A percentile compares a stretch with the other conserved stretches of the same genome.
These are phyloP conservation scores for Melampsora larici-populina DNA, from an alignment of 1,284 basidiomycete genomes.

Conservation along the genomic window DNA sequence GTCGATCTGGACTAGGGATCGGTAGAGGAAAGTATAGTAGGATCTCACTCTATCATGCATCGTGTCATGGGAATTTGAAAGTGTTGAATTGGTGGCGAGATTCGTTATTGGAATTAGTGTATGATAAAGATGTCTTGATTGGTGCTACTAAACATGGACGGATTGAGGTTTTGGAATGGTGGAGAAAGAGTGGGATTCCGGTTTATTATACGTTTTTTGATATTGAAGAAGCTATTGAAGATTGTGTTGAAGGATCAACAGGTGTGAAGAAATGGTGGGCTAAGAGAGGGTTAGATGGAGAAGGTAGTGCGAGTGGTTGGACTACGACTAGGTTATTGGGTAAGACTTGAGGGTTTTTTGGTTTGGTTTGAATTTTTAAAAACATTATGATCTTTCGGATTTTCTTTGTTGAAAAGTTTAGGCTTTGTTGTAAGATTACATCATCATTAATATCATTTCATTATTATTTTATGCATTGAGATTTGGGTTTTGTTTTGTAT, in stretches of 20 bases:
- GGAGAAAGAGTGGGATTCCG: conserved; percentile 69
- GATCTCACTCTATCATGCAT: conserved; percentile 69
- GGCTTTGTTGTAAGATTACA: no score
- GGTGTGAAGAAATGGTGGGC: conserved; percentile 49
- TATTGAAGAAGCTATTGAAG: conserved; percentile 73
- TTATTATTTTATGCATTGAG: no score
- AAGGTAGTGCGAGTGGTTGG: conserved; percentile 37
- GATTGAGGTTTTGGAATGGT: conserved; percentile 77
- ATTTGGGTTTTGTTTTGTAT: no score
- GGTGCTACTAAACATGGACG: conserved; percentile 74
- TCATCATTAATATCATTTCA: no score
- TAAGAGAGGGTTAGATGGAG: conserved; percentile 19
- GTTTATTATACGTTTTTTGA: conserved; percentile 79
- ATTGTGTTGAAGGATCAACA: conserved; percentile 68
- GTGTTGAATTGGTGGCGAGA: conserved; percentile 77
- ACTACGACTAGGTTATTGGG: conserved; percentile 19
- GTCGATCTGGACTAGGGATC: conserved; percentile 63
- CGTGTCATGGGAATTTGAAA: conserved; percentile 71
- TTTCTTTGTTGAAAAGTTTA: no score
- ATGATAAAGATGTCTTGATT: conserved; percentile 70
- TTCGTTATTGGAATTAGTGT: conserved; percentile 69
- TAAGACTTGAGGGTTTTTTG: background rate
- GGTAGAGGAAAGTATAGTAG: conserved; percentile 65
- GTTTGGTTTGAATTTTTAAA: no score
- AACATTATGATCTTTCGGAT: no score